These are phyloP conservation scores for Colletotrichum orchidophilum DNA, from an alignment of 2,329 filamentous ascomycete species.

Conservation along the genomic window DNA sequence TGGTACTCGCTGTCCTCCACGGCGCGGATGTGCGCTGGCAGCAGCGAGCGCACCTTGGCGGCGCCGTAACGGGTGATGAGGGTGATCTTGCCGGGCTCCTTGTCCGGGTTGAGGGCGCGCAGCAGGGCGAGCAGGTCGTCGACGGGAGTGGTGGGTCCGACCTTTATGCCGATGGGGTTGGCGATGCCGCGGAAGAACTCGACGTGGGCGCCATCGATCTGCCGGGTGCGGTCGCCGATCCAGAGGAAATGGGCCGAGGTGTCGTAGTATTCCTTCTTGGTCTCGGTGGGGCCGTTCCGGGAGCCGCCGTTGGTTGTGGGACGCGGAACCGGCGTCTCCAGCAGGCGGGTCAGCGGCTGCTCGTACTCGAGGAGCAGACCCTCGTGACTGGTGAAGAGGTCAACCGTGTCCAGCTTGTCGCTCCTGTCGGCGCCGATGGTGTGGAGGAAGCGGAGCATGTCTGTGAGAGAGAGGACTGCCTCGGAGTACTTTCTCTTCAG, in stretches of 20 bases:
- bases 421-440: constrained; percentile 91
- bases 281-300: constrained; percentile 49
- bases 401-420: constrained; percentile 87
- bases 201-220: constrained; percentile 92
- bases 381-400: constrained; percentile 96
- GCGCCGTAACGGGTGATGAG: constrained; percentile 96
- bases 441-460: constrained; percentile 92
- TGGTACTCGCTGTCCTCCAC: constrained; percentile 81
- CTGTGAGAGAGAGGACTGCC: constrained; percentile 87
- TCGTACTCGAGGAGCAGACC: constrained; percentile 95
- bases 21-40: constrained; percentile 87
- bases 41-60: constrained; percentile 75
- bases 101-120: constrained; percentile 82
- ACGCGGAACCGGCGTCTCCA: constrained; percentile 68
- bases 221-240: constrained; percentile 96
- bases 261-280: constrained; percentile 79
- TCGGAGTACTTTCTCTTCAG: constrained; percentile 87
- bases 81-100: constrained; percentile 91
- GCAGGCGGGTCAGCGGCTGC: constrained; percentile 80
- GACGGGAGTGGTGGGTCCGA: constrained; percentile 84
- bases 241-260: constrained; percentile 97
- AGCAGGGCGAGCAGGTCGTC: constrained; percentile 82
- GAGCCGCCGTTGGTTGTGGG: constrained; percentile 37
- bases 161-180: constrained; percentile 96
- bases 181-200: constrained; percentile 97